phyloP scores from a whole-genome alignment of 345 rosid genomes.

The Kernera saxatilis region DNA sequence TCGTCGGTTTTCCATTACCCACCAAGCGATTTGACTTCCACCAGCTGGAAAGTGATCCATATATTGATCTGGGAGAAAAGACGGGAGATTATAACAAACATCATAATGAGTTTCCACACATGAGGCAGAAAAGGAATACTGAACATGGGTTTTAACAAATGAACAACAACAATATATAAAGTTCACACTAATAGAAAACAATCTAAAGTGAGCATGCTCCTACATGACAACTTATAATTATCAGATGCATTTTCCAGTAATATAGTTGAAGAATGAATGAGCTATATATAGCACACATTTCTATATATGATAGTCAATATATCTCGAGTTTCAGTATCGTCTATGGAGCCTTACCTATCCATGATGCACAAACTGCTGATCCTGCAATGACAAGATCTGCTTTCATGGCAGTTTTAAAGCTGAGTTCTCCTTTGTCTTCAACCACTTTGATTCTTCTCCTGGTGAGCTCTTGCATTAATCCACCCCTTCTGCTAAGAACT shows the following conservation, averaged over 20 bases:
- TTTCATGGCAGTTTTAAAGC: constrained; percentile 95
- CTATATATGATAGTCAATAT: not conserved
- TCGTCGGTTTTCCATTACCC: constrained; percentile 95
- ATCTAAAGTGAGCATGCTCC: not conserved
- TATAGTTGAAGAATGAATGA: not conserved
- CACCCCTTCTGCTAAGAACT: constrained; percentile 91
- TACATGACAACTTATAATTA: not conserved
- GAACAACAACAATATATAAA: not conserved
- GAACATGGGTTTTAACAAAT: not conserved
- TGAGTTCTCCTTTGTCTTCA: constrained; percentile 82
- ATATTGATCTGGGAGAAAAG: constrained; percentile 66
- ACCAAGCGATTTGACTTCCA: constrained; percentile 94
- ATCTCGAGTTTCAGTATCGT: not conserved
- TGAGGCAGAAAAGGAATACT: not conserved
- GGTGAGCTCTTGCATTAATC: constrained; percentile 71
- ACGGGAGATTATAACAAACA: not conserved
- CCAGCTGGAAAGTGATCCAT: constrained; percentile 82
- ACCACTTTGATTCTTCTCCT: constrained; percentile 90
- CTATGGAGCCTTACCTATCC: constrained; percentile 64
- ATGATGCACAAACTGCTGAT: constrained; percentile 92
- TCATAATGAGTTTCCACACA: not conserved
- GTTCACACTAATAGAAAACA: not conserved
- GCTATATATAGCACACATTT: not conserved
- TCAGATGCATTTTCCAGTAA: not conserved
- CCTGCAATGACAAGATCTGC: constrained; percentile 95